Evolutionary conservation across 2,329 filamentous ascomycete genomes (phyloP).

Genomic region (Epichloe bromicola): DNA sequence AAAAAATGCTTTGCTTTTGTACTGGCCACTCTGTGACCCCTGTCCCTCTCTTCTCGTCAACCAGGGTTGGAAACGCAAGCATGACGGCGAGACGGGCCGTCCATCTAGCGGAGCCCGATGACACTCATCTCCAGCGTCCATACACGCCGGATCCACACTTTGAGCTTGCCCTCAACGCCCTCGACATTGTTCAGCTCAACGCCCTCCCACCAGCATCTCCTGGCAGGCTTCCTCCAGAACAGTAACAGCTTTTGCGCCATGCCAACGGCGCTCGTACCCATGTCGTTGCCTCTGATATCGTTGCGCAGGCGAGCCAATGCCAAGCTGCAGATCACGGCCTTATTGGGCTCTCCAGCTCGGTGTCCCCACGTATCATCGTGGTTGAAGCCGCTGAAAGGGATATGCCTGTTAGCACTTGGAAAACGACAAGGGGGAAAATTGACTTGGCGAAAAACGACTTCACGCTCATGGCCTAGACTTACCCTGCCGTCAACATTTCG

Average conservation of each 20-base stretch:
- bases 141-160: constrained; percentile 95
- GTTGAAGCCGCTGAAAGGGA: constrained; percentile 66
- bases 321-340: constrained; percentile 94
- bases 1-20: constrained; percentile 2
- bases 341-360: constrained; percentile 92
- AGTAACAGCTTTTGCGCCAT: constrained; percentile 97
- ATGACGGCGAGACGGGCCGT: neutral
- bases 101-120: constrained; percentile 58
- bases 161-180: constrained; percentile 80
- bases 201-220: constrained; percentile 98
- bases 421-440: neutral
- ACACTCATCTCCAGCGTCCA: constrained; percentile 99
- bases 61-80: neutral
- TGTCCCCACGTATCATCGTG: constrained; percentile 94
- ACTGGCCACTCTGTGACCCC: neutral
- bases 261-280: constrained; percentile 68
- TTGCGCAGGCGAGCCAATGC: constrained; percentile 86
- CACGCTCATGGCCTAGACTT: constrained; percentile 22
- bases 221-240: constrained; percentile 94
- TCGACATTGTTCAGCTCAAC: constrained; percentile 83
- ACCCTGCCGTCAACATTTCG: constrained; percentile 98
- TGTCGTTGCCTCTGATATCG: constrained; percentile 71
- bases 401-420: neutral
- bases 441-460: neutral
- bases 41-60: neutral